Percentiles rank a stretch among this genome's conserved stretches.
Evolutionary conservation across 148 eudicot species (phyloP).

Genomic region (Dysphania ambrosioides): DNA sequence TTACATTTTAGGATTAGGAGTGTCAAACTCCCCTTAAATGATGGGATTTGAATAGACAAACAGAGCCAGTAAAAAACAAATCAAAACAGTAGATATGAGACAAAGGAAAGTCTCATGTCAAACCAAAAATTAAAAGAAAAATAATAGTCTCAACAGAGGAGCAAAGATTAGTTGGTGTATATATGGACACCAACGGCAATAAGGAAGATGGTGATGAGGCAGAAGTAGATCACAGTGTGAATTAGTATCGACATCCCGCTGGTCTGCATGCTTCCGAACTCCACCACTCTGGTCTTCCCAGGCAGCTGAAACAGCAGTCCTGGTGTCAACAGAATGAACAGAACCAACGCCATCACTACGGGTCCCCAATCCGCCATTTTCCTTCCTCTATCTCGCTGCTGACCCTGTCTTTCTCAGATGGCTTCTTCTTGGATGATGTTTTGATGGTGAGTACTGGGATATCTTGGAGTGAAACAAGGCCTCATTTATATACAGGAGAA

Average conservation of each 20-base stretch:
- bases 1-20: background rate
- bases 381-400: background rate
- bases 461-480: background rate
- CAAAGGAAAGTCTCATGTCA: no score
- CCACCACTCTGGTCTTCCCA: constrained; percentile 40
- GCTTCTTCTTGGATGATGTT: background rate
- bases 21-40: no score
- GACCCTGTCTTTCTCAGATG: background rate
- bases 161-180: constrained; percentile 33
- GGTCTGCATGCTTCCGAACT: constrained; percentile 55
- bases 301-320: constrained; percentile 62
- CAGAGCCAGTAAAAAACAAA: no score
- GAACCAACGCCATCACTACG: constrained; percentile 49
- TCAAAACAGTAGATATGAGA: background rate
- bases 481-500: constrained; percentile 25
- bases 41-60: no score
- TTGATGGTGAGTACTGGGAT: constrained; percentile 16
- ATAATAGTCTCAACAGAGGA: constrained; percentile 4
- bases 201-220: constrained; percentile 50
- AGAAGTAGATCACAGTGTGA: constrained; percentile 53
- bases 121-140: no score
- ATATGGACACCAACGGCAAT: constrained; percentile 62
- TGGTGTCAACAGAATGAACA: constrained; percentile 54
- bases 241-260: constrained; percentile 58
- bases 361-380: constrained; percentile 63